These are phyloP conservation scores for Macroventuria anomochaeta DNA, from an alignment of 2,329 filamentous ascomycete genomes.

Conservation along the genomic window DNA sequence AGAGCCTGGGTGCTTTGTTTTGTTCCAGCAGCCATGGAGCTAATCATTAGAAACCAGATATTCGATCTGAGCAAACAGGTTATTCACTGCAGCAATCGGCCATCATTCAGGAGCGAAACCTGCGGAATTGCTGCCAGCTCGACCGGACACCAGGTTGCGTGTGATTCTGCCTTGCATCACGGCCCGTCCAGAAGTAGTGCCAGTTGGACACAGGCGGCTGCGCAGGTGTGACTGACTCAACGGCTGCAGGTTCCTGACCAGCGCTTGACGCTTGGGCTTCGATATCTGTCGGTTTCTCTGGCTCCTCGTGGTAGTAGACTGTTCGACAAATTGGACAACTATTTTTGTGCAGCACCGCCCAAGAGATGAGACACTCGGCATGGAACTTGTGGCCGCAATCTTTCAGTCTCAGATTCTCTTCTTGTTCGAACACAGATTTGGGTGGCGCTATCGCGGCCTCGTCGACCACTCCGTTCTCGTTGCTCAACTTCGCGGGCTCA, in stretches of 20 bases:
- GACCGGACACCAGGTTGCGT: neutral
- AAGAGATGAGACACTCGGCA: conserved; percentile 40
- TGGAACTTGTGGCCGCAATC: conserved; percentile 43
- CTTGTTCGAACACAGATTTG: conserved; percentile 12
- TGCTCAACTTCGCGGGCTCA: conserved; percentile 32
- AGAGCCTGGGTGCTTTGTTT: too few species aligned
- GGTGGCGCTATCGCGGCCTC: conserved; percentile 4
- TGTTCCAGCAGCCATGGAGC: too few species aligned
- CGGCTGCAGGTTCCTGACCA: neutral
- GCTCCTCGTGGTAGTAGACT: conserved; percentile 33
- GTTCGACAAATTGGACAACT: conserved; percentile 43
- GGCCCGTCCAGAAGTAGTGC: conserved; percentile 15
- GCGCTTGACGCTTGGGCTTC: conserved; percentile 14
- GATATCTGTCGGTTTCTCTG: conserved; percentile 23
- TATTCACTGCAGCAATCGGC: too few species aligned
- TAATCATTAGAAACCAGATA: too few species aligned
- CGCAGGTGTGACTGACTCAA: neutral
- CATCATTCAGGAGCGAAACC: neutral
- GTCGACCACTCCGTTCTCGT: conserved; percentile 14
- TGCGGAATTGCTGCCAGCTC: neutral
- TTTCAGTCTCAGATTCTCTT: conserved; percentile 36
- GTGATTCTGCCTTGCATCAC: neutral
- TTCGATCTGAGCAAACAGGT: too few species aligned
- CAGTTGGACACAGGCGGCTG: conserved; percentile 9
- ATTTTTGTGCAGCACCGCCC: conserved; percentile 39